These are phyloP conservation scores for Trypanosoma platydactyli DNA, from an alignment of 208 protist genomes.

Conservation along the genomic window DNA sequence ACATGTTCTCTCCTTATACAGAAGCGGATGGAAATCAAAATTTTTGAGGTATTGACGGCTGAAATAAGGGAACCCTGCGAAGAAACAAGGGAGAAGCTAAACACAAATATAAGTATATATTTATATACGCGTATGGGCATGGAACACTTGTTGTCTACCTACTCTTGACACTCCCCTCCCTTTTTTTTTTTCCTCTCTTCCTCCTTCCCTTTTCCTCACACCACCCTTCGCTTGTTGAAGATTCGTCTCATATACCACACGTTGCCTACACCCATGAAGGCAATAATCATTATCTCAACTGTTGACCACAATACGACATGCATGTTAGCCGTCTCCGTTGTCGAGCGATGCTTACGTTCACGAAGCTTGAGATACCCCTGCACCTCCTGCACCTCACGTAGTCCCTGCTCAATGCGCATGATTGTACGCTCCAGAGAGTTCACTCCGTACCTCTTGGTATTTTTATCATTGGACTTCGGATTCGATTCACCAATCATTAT, in stretches of 20 bases:
- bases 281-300: constrained; percentile 68
- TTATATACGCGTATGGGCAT: too few species aligned
- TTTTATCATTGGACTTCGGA: neutral
- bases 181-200: neutral
- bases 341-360: constrained; percentile 75
- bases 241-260: constrained; percentile 74
- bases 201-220: constrained; percentile 20
- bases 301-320: constrained; percentile 81
- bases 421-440: constrained; percentile 69
- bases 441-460: constrained; percentile 2
- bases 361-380: constrained; percentile 69
- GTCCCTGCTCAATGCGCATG: constrained; percentile 54
- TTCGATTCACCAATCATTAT: constrained; percentile 42
- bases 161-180: neutral
- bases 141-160: too few species aligned
- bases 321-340: constrained; percentile 80
- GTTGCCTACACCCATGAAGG: constrained; percentile 65
- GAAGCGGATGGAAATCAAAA: too few species aligned
- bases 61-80: too few species aligned
- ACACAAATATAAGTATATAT: too few species aligned
- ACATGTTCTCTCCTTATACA: too few species aligned
- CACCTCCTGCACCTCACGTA: constrained; percentile 75
- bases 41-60: too few species aligned
- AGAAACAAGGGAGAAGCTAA: too few species aligned
- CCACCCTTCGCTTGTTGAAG: constrained; percentile 76